These are phyloP conservation scores for Rhizopogon vesiculosus DNA, from an alignment of 768 basidiomycete species.

Conservation along the genomic window DNA sequence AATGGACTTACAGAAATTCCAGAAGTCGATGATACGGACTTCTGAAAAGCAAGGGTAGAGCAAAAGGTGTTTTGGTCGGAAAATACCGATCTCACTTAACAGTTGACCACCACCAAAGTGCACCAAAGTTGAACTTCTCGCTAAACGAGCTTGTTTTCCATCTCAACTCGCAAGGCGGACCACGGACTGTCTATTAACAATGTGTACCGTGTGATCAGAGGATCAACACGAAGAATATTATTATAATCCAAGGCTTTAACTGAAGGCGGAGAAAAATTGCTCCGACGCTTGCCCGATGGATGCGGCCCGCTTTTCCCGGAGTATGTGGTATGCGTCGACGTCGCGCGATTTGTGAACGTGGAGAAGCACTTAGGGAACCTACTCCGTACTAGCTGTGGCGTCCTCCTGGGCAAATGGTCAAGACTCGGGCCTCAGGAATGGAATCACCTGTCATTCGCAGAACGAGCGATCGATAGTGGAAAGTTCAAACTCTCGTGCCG, in stretches of 20 bases:
- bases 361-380: no score
- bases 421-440: no score
- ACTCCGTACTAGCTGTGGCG: no score
- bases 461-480: no score
- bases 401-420: no score
- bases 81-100: not conserved
- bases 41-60: not conserved
- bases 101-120: not conserved
- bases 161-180: no score
- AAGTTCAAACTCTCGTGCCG: no score
- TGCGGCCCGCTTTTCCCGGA: not conserved
- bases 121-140: not conserved
- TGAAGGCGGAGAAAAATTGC: no score
- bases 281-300: not conserved
- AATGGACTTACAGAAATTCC: not conserved
- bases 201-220: no score
- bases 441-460: no score
- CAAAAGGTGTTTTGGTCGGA: not conserved
- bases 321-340: not conserved
- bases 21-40: not conserved
- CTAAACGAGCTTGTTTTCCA: not conserved
- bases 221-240: not conserved
- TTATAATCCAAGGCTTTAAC: no score
- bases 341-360: not conserved
- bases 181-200: no score